Conservation (phyloP, 1,284 basidiomycete species). For the Boletus sp. region DNA sequence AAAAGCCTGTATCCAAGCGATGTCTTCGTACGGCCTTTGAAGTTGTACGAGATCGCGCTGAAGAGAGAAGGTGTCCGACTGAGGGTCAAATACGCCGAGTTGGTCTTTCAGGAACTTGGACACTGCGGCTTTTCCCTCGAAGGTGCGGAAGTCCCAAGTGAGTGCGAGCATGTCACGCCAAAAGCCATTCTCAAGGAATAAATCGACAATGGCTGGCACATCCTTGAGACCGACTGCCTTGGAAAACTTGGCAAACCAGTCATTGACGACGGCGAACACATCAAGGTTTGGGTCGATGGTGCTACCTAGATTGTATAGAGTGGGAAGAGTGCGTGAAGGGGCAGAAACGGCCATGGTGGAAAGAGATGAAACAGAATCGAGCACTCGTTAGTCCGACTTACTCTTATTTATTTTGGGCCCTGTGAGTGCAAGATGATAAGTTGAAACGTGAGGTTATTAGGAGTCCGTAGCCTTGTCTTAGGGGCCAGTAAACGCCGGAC, state of each 20-base stretch:
- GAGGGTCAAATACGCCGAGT: slow-evolving; percentile 35
- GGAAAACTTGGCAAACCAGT: slow-evolving; percentile 26
- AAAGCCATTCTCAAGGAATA: slow-evolving; percentile 44
- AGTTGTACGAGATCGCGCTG: slow-evolving; percentile 25
- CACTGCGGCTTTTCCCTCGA: slow-evolving; percentile 42
- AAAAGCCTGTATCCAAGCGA: slow-evolving; percentile 50
- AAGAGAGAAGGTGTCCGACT: slow-evolving; percentile 21
- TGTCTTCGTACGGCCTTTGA: slow-evolving; percentile 44
- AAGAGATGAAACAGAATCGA: neutral
- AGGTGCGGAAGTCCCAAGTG: slow-evolving; percentile 62
- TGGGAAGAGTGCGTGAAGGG: slow-evolving; percentile 18
- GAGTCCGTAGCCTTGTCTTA: neutral
- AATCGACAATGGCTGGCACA: slow-evolving; percentile 20
- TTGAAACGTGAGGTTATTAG: neutral
- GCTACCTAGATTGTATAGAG: slow-evolving; percentile 22
- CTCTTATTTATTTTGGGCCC: neutral
- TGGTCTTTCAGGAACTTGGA: slow-evolving; percentile 42
- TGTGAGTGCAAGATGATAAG: neutral
- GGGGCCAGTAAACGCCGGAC: neutral
- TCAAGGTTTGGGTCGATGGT: slow-evolving; percentile 21
- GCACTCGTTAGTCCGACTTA: neutral
- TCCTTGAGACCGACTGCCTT: slow-evolving; percentile 24
- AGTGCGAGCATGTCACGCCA: slow-evolving; percentile 61
- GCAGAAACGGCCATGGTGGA: slow-evolving; percentile 10
- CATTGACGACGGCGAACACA: slow-evolving; percentile 10